Base-by-base conservation (phyloP, 768 basidiomycete species). In the Leccinellum luteum region DNA sequence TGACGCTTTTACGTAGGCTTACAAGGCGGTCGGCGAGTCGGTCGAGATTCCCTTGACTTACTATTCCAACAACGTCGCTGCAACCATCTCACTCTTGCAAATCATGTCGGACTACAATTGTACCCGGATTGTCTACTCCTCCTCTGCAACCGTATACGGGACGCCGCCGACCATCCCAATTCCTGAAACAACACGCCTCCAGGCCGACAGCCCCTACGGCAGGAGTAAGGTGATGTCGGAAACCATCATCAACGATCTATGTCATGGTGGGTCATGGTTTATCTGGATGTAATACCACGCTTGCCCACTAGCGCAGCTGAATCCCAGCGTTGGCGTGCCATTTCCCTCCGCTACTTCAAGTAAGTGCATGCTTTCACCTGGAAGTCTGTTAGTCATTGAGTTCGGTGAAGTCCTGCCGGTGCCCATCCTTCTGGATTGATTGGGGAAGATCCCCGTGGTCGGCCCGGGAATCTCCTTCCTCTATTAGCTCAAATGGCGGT, bases 341-440 rank as follows among this genome's bases (percentile, higher is more conserved):
- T 97, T 68, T 91, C 92, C 47, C 79, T 98, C 61, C 84, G 97
- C 55, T 99, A 98, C 76, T 99, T 99, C 89, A 99, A 99, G 90
- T 92, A 63, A 70, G 81, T 70, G 25, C 47, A 25, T n/a, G 23
- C n/a, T 55, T 48, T 49, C 34, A 19, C 1, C 27, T 6, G 28
- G 2, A 14, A 14, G 51, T 48, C 28, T 19, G 21, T 15, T 27
- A 2, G 31, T 58, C 19, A 9, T 58, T 56, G 56, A 62, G 44
- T 56, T 45, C 58, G 47, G 12, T 48, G 1, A 64, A 96, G 93
- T 73, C 97, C 97, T 61, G 97, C 93, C 35, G 97, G 97, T n/a
- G 95, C 96, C 1, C 96, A 98, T 73, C 92, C 94, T 2, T 97
- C 94, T 21, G 97, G 97, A 43, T 73, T 79, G 59, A 95, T 99